Percentiles rank a stretch among this genome's conserved stretches.
Conservation (phyloP, 306 rosid species). For the Pueraria montana region DNA sequence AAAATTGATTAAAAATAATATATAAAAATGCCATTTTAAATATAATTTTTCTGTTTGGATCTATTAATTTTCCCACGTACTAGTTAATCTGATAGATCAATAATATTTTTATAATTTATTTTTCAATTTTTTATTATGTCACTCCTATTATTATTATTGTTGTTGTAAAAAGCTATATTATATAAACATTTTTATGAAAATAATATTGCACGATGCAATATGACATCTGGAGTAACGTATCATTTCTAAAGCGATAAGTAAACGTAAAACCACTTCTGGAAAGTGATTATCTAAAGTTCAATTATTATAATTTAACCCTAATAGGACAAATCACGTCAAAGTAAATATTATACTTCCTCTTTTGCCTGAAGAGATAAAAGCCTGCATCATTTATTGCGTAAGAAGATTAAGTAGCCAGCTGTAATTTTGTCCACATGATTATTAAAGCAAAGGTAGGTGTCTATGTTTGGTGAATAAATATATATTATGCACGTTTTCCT, state of each 20-base stretch:
- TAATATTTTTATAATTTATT: too few relatives aligned
- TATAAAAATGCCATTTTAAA: not conserved
- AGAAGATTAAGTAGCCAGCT: slow-evolving; percentile 14
- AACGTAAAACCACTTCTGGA: not conserved
- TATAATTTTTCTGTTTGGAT: not conserved
- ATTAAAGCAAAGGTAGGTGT: not conserved
- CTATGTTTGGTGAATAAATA: not conserved
- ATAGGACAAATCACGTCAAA: not conserved
- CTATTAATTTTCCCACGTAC: not conserved
- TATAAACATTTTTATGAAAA: too few relatives aligned
- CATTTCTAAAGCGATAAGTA: not conserved
- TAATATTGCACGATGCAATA: not conserved
- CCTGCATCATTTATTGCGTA: slow-evolving; percentile 14
- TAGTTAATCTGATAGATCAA: not conserved
- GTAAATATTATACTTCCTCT: not conserved
- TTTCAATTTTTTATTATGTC: too few relatives aligned
- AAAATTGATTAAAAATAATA: too few relatives aligned
- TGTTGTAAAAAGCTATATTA: too few relatives aligned
- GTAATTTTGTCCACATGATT: not conserved
- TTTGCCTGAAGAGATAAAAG: not conserved
- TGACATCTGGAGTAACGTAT: not conserved
- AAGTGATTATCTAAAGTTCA: not conserved
- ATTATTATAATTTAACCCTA: not conserved
- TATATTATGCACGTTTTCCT: too few relatives aligned
- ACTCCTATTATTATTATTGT: too few relatives aligned